Percentiles rank a stretch among this genome's conserved stretches.
phyloP scores from a whole-genome alignment of 352 stramenopile species.

The Phytophthora ramorum region DNA sequence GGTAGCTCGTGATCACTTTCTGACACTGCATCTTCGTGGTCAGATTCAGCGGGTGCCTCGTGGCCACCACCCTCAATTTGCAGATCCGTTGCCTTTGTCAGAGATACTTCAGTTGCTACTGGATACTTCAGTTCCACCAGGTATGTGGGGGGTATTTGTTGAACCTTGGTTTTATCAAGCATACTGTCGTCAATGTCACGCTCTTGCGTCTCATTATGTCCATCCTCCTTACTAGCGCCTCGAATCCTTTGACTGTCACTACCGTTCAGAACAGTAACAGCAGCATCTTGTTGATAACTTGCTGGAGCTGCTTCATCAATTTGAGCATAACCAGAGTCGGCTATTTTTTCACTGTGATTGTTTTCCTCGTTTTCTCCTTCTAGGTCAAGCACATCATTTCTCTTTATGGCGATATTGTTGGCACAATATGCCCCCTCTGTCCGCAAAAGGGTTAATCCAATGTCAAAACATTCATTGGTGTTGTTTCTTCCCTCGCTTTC shows the following conservation, averaged over 20 bases:
- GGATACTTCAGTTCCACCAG: background rate
- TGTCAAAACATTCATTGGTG: too few relatives aligned
- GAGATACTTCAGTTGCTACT: background rate
- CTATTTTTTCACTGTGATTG: background rate
- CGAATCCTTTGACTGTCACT: background rate
- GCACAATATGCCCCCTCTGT: too few relatives aligned
- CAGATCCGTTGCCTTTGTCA: background rate
- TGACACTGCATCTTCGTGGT: slow-evolving; percentile 2
- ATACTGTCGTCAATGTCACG: background rate
- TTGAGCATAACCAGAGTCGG: background rate
- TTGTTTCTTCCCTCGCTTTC: background rate
- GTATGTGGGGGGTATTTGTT: background rate
- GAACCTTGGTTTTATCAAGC: background rate
- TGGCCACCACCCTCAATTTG: background rate
- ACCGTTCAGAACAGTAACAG: background rate
- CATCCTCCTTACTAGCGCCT: background rate
- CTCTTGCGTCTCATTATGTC: background rate
- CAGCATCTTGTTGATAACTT: background rate
- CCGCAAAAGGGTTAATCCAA: too few relatives aligned
- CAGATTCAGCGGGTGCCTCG: background rate
- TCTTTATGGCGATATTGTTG: background rate
- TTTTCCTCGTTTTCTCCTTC: background rate
- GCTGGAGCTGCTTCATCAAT: background rate
- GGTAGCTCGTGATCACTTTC: slow-evolving; percentile 12
- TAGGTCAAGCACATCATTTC: background rate